Percentiles rank a stretch among this genome's conserved stretches.
These are phyloP conservation scores for Ilyonectria destructans DNA, from an alignment of 2,329 filamentous ascomycete genomes.

Conservation along the genomic window DNA sequence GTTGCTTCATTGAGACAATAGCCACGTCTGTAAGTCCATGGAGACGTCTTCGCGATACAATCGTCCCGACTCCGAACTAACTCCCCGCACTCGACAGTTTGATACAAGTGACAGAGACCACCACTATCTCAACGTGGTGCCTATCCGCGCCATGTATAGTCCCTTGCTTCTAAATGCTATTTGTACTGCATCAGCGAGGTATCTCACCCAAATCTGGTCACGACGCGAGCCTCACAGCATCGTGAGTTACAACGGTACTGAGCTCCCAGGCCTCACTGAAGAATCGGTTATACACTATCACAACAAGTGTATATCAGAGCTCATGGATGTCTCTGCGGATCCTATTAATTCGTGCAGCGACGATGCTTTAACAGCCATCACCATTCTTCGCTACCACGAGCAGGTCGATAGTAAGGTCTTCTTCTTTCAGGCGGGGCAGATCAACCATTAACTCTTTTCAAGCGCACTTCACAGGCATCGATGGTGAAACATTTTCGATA, in stretches of 20 bases:
- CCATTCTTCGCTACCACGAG: constrained; percentile 36
- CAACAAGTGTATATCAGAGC: constrained; percentile 39
- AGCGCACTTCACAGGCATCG: constrained; percentile 37
- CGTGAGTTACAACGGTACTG: constrained; percentile 31
- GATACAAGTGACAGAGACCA: constrained; percentile 38
- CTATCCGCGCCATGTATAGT: constrained; percentile 36
- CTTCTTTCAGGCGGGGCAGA: too few species aligned
- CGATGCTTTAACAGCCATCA: constrained; percentile 38
- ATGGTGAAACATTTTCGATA: constrained; percentile 35
- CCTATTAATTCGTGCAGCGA: constrained; percentile 33
- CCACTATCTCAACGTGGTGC: constrained; percentile 35
- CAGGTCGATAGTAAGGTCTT: constrained; percentile 33
- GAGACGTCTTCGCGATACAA: too few species aligned
- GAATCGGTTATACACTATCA: constrained; percentile 37
- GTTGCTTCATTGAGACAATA: constrained; percentile 33
- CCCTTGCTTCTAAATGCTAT: constrained; percentile 36
- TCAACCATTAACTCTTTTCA: not conserved
- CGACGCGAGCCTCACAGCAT: constrained; percentile 17
- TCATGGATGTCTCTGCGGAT: constrained; percentile 37
- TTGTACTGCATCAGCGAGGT: constrained; percentile 34
- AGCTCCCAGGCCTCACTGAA: constrained; percentile 28
- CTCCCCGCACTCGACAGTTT: constrained; percentile 18
- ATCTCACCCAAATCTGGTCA: constrained; percentile 31
- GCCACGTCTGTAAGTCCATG: constrained; percentile 23
- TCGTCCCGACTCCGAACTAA: not conserved